Percentiles rank a stretch among this genome's conserved stretches.
Evolutionary conservation across 139 green algal species (phyloP).

Genomic region (Raphidocelis subcapitata): DNA sequence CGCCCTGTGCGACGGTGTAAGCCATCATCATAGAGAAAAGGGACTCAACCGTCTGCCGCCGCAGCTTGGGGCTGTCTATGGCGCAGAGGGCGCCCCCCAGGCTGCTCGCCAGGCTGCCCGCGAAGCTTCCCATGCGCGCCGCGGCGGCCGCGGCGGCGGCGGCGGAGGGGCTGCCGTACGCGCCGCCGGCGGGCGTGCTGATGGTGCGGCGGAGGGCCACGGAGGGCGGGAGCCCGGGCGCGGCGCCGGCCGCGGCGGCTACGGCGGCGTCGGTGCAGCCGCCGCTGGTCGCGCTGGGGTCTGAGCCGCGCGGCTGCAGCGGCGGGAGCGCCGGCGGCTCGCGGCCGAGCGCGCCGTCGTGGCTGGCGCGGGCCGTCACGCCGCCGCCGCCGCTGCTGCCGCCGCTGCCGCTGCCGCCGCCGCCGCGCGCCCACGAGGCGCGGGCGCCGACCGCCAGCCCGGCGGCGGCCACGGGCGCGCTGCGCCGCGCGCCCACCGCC

Average conservation of each 20-base stretch:
- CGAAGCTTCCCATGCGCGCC: neutral
- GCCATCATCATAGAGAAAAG: constrained; percentile 34
- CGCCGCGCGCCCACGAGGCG: neutral
- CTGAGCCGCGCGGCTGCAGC: constrained; percentile 6
- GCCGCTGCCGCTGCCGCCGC: neutral
- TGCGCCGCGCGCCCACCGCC: no score
- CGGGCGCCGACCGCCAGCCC: no score
- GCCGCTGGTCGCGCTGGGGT: neutral
- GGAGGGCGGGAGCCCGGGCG: neutral
- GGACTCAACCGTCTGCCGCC: constrained; percentile 17
- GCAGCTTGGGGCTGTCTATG: neutral
- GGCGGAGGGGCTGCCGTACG: neutral
- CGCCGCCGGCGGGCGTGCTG: neutral
- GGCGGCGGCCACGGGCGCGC: no score
- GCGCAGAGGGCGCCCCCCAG: neutral
- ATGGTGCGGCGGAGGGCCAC: neutral
- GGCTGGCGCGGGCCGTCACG: neutral
- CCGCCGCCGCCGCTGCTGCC: neutral
- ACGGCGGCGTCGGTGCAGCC: neutral
- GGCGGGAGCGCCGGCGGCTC: neutral
- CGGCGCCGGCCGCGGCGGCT: constrained; percentile 2
- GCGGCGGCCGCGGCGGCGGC: neutral
- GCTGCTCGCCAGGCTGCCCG: neutral
- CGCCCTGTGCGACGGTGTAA: constrained; percentile 20
- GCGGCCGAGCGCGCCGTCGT: neutral